Percentiles rank a stretch among this genome's conserved stretches.
phyloP scores from a whole-genome alignment of 495 filamentous ascomycete species.

The Penicillium argentinense region DNA sequence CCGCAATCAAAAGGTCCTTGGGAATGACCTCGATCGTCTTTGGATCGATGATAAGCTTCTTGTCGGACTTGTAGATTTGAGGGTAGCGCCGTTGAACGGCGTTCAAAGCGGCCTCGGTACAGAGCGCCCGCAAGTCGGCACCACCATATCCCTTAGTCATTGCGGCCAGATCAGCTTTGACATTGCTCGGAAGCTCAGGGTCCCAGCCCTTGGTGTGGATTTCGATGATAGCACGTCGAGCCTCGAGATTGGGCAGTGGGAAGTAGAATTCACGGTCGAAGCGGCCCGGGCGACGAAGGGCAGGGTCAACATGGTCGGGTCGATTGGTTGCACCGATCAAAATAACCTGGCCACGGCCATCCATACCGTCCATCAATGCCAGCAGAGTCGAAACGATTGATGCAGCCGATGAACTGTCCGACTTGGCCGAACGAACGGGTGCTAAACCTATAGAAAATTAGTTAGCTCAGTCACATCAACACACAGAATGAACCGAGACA shows the following conservation, averaged over 20 bases:
- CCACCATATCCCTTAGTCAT: slow-evolving; percentile 95
- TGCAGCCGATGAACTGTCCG: slow-evolving; percentile 95
- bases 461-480: slow-evolving; percentile 20
- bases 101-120: slow-evolving; percentile 98
- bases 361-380: slow-evolving; percentile 99
- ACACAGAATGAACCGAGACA: background rate
- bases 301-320: slow-evolving; percentile 96
- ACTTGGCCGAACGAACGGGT: slow-evolving; percentile 92
- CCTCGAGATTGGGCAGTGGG: slow-evolving; percentile 78
- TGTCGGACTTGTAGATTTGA: slow-evolving; percentile 88
- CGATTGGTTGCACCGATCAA: slow-evolving; percentile 97
- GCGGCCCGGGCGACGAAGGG: slow-evolving; percentile 91
- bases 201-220: slow-evolving; percentile 97
- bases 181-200: slow-evolving; percentile 64
- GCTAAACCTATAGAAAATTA: slow-evolving; percentile 57
- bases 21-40: slow-evolving; percentile 78
- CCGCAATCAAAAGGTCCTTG: slow-evolving; percentile 93
- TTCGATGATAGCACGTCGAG: slow-evolving; percentile 79
- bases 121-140: slow-evolving; percentile 89
- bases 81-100: slow-evolving; percentile 94
- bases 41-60: slow-evolving; percentile 88
- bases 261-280: slow-evolving; percentile 99
- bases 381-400: slow-evolving; percentile 95
- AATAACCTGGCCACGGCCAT: slow-evolving; percentile 94
- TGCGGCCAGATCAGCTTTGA: slow-evolving; percentile 82